These are phyloP conservation scores for Paecilomyces sp. DNA, from an alignment of 2,329 filamentous ascomycete species.

Conservation along the genomic window DNA sequence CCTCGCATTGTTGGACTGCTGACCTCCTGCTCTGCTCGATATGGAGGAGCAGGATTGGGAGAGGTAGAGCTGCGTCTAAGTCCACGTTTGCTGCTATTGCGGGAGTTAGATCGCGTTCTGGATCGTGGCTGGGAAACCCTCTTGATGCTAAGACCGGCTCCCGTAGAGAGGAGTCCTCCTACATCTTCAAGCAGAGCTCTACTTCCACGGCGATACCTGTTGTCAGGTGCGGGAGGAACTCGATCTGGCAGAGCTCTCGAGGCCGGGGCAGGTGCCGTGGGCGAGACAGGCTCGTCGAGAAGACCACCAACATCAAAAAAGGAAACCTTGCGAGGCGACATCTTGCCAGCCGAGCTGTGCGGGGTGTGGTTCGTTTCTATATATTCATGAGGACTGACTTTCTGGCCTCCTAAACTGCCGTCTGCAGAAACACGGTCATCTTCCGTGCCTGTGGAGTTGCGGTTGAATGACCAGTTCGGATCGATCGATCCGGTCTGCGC, in stretches of 20 bases:
- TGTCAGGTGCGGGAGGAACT: background rate
- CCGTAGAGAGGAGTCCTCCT: constrained; percentile 18
- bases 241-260: background rate
- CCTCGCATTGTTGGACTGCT: constrained; percentile 10
- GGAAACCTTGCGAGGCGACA: constrained; percentile 56
- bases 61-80: constrained; percentile 13
- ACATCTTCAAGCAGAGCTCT: constrained; percentile 27
- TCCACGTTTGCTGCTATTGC: constrained; percentile 5
- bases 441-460: constrained; percentile 13
- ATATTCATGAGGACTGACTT: constrained; percentile 27
- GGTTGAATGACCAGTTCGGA: constrained; percentile 26
- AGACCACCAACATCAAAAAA: constrained; percentile 83
- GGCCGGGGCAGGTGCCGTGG: constrained; percentile 4
- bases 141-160: constrained; percentile 6
- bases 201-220: constrained; percentile 15
- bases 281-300: constrained; percentile 52
- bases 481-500: constrained; percentile 21
- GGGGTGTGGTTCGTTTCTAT: constrained; percentile 21
- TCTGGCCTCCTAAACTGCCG: constrained; percentile 22
- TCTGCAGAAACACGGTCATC: constrained; percentile 20
- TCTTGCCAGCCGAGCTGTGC: constrained; percentile 27
- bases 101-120: background rate
- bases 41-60: constrained; percentile 10
- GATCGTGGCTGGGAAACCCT: constrained; percentile 8
- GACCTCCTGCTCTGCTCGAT: constrained; percentile 14